Evolutionary conservation across 1,284 basidiomycete genomes (phyloP).

Genomic region (Xanthoconium separans): DNA sequence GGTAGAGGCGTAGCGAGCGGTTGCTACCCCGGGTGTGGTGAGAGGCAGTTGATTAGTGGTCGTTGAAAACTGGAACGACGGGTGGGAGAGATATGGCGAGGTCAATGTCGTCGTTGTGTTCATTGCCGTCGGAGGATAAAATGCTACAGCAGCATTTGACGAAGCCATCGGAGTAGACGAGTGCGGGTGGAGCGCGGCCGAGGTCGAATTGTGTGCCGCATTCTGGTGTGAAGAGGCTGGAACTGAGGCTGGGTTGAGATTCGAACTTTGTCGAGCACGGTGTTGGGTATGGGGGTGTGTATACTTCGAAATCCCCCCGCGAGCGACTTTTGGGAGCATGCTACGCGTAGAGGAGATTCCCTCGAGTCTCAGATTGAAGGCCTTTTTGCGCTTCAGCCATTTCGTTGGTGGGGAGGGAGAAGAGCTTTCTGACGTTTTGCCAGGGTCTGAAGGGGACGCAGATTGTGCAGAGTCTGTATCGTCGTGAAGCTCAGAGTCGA

Average conservation of each 20-base stretch:
- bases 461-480: constrained; percentile 14
- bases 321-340: constrained; percentile 20
- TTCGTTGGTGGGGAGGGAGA: constrained; percentile 36
- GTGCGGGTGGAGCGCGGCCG: constrained; percentile 22
- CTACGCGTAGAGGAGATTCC: constrained; percentile 38
- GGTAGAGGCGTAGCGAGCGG: constrained; percentile 13
- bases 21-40: constrained; percentile 14
- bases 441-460: constrained; percentile 18
- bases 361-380: constrained; percentile 46
- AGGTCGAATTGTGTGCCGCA: constrained; percentile 11
- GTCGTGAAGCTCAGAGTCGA: constrained; percentile 21
- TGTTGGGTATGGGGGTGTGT: constrained; percentile 26
- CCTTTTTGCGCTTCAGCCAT: constrained; percentile 46
- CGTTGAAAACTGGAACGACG: constrained; percentile 27
- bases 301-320: constrained; percentile 31
- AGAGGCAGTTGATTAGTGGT: constrained; percentile 13
- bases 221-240: constrained; percentile 22
- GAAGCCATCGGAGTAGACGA: constrained; percentile 13
- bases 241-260: constrained; percentile 30
- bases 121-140: constrained; percentile 29
- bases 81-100: constrained; percentile 31
- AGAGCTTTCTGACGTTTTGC: constrained; percentile 21
- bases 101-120: constrained; percentile 27
- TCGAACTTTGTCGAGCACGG: constrained; percentile 32
- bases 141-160: constrained; percentile 18